Evolutionary conservation across 2,329 filamentous ascomycete genomes (phyloP).

Genomic region (Beauveria pseudobassiana): DNA sequence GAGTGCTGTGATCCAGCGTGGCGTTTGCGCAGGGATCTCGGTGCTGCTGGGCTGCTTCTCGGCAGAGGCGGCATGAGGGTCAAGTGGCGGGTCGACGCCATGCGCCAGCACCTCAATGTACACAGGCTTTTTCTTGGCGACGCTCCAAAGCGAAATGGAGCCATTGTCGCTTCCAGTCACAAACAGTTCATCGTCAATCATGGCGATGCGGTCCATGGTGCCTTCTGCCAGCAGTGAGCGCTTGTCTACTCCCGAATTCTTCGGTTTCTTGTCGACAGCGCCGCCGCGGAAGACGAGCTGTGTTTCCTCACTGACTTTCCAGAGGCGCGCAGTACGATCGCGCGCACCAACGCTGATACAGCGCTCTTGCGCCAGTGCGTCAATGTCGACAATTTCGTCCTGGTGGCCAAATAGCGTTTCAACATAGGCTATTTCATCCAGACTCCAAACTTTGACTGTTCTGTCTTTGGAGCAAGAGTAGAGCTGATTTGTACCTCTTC

Average conservation of each 20-base stretch:
- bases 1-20: constrained; percentile 86
- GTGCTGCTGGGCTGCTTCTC: constrained; percentile 54
- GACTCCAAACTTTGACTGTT: constrained; percentile 90
- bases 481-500: constrained; percentile 80
- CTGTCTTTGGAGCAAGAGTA: constrained; percentile 88
- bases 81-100: constrained; percentile 68
- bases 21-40: constrained; percentile 57
- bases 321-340: constrained; percentile 84
- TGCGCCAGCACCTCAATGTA: constrained; percentile 75
- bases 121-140: constrained; percentile 91
- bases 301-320: constrained; percentile 94
- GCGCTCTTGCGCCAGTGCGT: constrained; percentile 74
- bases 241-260: constrained; percentile 35
- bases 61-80: constrained; percentile 64
- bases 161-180: constrained; percentile 93
- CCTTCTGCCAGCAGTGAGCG: constrained; percentile 62
- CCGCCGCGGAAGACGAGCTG: constrained; percentile 93
- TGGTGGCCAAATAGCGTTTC: constrained; percentile 97
- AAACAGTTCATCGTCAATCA: constrained; percentile 82
- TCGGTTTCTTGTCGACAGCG: constrained; percentile 49
- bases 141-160: constrained; percentile 75
- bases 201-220: constrained; percentile 84
- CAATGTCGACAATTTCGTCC: constrained; percentile 78
- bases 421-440: constrained; percentile 87
- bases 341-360: constrained; percentile 86